A percentile compares a stretch with the other conserved stretches of the same genome.
Evolutionary conservation across 805 yeast species (phyloP).

Genomic region (Wickerhamiella galacta): DNA sequence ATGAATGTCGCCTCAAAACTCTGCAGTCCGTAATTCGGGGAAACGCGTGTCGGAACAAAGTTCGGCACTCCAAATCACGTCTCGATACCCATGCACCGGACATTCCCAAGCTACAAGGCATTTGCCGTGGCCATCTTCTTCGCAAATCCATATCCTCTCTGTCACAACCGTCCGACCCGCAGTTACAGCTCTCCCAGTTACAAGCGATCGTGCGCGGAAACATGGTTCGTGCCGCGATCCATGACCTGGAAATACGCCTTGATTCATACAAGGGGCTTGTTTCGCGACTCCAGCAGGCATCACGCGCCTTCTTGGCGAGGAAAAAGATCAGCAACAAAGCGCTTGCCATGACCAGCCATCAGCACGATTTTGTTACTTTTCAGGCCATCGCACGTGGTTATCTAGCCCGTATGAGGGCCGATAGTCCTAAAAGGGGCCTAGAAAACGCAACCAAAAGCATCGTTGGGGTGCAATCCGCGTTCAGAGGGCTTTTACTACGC

Average conservation of each 20-base stretch:
- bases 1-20: background rate
- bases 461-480: conserved; percentile 21
- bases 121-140: conserved; percentile 12
- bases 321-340: background rate
- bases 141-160: conserved; percentile 9
- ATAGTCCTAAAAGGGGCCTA: background rate
- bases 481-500: conserved; percentile 24
- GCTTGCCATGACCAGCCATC: conserved; percentile 12
- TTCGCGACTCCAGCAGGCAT: conserved; percentile 3
- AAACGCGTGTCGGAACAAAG: background rate
- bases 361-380: conserved; percentile 15
- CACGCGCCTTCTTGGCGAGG: conserved; percentile 4
- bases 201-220: too few relatives aligned
- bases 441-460: conserved; percentile 7
- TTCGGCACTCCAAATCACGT: too few relatives aligned
- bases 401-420: conserved; percentile 10
- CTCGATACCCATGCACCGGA: too few relatives aligned
- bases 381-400: conserved; percentile 45
- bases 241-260: conserved; percentile 1
- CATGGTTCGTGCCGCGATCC: too few relatives aligned
- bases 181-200: too few relatives aligned
- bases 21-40: conserved; percentile 21
- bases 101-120: conserved; percentile 11
- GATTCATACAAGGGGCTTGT: background rate
- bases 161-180: too few relatives aligned